These are phyloP conservation scores for Mycena kentingensis DNA, from an alignment of 768 basidiomycete species.

Conservation along the genomic window DNA sequence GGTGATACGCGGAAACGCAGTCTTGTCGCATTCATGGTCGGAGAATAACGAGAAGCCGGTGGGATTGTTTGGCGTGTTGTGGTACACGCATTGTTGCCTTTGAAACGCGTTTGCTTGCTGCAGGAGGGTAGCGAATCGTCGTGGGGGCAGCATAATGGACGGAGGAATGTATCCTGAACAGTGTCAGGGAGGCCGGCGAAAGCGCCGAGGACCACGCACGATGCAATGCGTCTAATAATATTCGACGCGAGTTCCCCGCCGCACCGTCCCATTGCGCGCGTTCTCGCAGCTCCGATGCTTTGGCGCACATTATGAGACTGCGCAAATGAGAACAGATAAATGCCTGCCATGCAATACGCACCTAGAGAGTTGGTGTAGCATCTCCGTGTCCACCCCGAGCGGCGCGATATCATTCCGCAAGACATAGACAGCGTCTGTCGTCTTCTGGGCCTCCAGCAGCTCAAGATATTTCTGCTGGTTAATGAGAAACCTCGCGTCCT, in stretches of 20 bases:
- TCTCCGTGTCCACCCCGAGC: conserved; percentile 74
- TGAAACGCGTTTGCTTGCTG: conserved; percentile 85
- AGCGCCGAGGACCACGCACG: conserved; percentile 46
- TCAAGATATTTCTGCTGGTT: conserved; percentile 97
- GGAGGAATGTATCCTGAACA: conserved; percentile 82
- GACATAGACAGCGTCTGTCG: conserved; percentile 80
- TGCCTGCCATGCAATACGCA: conserved; percentile 33
- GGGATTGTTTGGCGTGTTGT: conserved; percentile 65
- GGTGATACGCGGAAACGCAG: conserved; percentile 81
- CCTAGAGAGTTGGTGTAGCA: conserved; percentile 89
- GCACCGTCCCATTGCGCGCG: conserved; percentile 91
- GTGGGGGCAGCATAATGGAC: conserved; percentile 88
- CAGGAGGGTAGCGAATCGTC: conserved; percentile 82
- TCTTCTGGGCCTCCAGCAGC: conserved; percentile 78
- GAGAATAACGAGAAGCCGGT: conserved; percentile 77
- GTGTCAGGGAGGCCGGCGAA: conserved; percentile 5
- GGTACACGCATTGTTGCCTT: conserved; percentile 80
- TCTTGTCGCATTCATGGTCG: conserved; percentile 82
- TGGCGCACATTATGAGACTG: conserved; percentile 92
- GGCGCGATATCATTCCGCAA: conserved; percentile 89
- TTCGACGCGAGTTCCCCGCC: conserved; percentile 72
- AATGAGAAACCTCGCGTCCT: conserved; percentile 87
- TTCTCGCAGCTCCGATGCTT: conserved; percentile 77
- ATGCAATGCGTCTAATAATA: conserved; percentile 78
- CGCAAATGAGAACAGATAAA: conserved; percentile 14